These are phyloP conservation scores for Phoenix roebelenii DNA, from an alignment of 176 grass and related monocot species.

Conservation along the genomic window DNA sequence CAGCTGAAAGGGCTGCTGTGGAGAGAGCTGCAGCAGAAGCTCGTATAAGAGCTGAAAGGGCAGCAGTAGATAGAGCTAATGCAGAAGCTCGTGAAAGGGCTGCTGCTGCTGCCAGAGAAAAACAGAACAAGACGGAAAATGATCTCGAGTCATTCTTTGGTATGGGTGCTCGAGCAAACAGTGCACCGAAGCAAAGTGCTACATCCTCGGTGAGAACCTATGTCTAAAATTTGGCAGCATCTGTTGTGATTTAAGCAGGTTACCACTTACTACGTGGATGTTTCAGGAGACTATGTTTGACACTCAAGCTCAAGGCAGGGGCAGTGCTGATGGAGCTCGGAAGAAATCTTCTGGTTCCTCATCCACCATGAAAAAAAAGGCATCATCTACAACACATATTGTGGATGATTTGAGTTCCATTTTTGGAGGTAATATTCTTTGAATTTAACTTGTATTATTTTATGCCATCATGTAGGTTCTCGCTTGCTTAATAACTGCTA, in stretches of 20 bases:
- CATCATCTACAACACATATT: conserved; percentile 79
- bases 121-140: conserved; percentile 50
- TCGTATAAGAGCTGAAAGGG: not conserved
- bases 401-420: conserved; percentile 80
- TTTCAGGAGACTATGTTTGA: conserved; percentile 77
- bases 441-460: no score
- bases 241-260: conserved; percentile 5
- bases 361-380: conserved; percentile 62
- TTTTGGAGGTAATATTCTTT: conserved; percentile 80
- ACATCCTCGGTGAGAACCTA: conserved; percentile 40
- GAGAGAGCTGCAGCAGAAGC: conserved; percentile 14
- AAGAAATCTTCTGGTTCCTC: conserved; percentile 42
- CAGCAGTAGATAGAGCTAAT: not conserved
- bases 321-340: conserved; percentile 36
- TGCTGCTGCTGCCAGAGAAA: conserved; percentile 52
- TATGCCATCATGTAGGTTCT: no score
- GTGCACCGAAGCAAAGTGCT: conserved; percentile 67
- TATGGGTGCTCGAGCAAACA: conserved; percentile 60
- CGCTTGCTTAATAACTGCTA: no score
- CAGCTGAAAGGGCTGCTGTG: not conserved
- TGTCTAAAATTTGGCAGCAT: conserved; percentile 11
- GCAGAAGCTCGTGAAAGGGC: conserved; percentile 18
- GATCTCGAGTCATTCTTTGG: conserved; percentile 95
- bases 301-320: conserved; percentile 55
- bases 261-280: conserved; percentile 7